Base-by-base conservation (phyloP, 306 rosid genomes). In the Cyamopsis tetragonoloba region DNA sequence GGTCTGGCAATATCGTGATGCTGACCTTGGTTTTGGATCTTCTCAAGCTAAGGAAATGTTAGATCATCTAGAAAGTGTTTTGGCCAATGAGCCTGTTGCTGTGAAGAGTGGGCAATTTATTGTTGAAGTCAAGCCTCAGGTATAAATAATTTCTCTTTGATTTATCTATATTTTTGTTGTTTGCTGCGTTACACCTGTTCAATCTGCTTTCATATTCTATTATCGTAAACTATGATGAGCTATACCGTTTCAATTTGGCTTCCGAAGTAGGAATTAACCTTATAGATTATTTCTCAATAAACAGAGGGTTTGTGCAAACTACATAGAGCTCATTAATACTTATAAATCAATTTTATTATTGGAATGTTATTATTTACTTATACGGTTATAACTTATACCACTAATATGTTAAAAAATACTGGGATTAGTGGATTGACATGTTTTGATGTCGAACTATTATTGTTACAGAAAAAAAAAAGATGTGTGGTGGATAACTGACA, bases 41-140 rank as follows among this genome's bases (percentile, higher is more conserved):
- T 43, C 88, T 74, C 96, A 89, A 70, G 93, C 96, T 50, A 84
- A 87, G 81, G 96, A 89, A 77, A 80, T 89, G 93, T 70, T 86
- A 28, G 93, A 86, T 84, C 96, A 89, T 83, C 82, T 86, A 9
- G 96, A 89, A 72, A 83, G 93, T 68, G 96, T 89, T 75, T 79
- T 89, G 70, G 87, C 96, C 76, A 89, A 89, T 74, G 96, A 89
- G 54, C 91, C 96, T 42, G 96, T 86, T 79, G 83, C 91, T 48
- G 93, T 70, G n/a, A 89, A 89, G 84, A 83, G 84, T 68, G 96
- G 93, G 70, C 87, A 89, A 48, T 83, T 81, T 64, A 86, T 89
- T 35, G 87, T 89, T 50, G 96, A 89, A 79, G 88, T 86, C 31
- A 89, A 86, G 49, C 93, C 96, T 5, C 96, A 89, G 96, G 96